Evolutionary conservation across 371 early-diverging fungal genomes (phyloP).

Genomic region (Amoeboaphelidium protococcarum): DNA sequence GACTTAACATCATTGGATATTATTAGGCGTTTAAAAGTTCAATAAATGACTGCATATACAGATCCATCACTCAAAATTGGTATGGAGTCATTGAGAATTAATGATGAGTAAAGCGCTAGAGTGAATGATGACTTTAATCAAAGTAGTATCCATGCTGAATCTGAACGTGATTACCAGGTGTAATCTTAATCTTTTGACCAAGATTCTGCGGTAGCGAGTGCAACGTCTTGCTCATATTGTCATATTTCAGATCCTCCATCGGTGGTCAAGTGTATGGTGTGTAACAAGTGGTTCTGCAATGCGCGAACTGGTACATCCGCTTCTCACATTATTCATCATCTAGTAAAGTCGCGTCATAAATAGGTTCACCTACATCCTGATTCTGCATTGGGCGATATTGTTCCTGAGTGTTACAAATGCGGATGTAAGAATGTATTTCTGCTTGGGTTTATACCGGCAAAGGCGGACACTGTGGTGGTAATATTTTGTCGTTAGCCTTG

Average conservation of each 20-base stretch:
- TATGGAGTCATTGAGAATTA: too few species aligned
- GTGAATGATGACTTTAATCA: too few species aligned
- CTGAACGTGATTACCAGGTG: too few species aligned
- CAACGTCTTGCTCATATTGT: slow-evolving; percentile 42
- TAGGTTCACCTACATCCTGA: slow-evolving; percentile 73
- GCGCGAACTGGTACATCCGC: slow-evolving; percentile 69
- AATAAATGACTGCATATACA: too few species aligned
- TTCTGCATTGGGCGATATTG: slow-evolving; percentile 70
- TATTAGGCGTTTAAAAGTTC: too few species aligned
- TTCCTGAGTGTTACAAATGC: slow-evolving; percentile 89
- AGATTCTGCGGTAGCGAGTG: too few species aligned
- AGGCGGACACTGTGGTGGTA: slow-evolving; percentile 87
- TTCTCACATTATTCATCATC: slow-evolving; percentile 83
- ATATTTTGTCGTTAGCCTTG: slow-evolving; percentile 84
- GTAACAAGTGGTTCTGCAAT: slow-evolving; percentile 92
- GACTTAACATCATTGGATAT: too few species aligned
- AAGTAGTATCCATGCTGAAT: too few species aligned
- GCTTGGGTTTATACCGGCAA: slow-evolving; percentile 92
- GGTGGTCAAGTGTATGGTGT: slow-evolving; percentile 77
- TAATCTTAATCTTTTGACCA: too few species aligned
- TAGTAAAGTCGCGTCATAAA: slow-evolving; percentile 81
- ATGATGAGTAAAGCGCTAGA: too few species aligned
- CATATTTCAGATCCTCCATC: slow-evolving; percentile 66
- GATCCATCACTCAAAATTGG: too few species aligned
- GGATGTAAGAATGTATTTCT: slow-evolving; percentile 82